Conservation (phyloP, 2,329 filamentous ascomycete genomes). For the Aspergillus unguis region DNA sequence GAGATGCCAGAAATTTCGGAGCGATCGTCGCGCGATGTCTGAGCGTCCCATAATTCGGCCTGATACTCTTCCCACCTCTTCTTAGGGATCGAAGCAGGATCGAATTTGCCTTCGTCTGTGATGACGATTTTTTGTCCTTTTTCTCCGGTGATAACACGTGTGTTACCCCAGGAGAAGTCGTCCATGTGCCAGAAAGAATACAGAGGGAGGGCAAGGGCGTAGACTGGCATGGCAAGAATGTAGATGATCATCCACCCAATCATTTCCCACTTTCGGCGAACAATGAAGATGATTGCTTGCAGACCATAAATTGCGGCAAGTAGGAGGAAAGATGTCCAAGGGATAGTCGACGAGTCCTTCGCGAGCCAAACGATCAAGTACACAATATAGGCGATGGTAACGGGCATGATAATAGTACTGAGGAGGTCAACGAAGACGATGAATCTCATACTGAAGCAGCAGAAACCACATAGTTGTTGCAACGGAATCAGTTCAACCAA, state of each 20-base stretch:
- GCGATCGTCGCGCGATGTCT: slow-evolving; percentile 76
- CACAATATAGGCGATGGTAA: slow-evolving; percentile 81
- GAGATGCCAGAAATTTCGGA: slow-evolving; percentile 92
- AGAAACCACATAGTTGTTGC: slow-evolving; percentile 95
- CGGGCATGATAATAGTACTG: slow-evolving; percentile 86
- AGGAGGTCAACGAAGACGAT: slow-evolving; percentile 92
- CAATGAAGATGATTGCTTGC: slow-evolving; percentile 93
- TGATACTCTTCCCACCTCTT: slow-evolving; percentile 99
- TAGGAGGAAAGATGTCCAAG: slow-evolving; percentile 82
- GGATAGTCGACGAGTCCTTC: slow-evolving; percentile 62
- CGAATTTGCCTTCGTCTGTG: slow-evolving; percentile 96
- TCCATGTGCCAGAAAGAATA: slow-evolving; percentile 99
- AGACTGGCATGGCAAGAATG: slow-evolving; percentile 83
- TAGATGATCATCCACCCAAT: slow-evolving; percentile 99
- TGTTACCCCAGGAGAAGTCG: slow-evolving; percentile 99
- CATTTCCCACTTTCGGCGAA: slow-evolving; percentile 98
- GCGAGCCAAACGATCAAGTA: slow-evolving; percentile 79
- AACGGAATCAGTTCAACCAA: slow-evolving; percentile 91
- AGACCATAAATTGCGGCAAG: slow-evolving; percentile 95
- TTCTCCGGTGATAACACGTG: slow-evolving; percentile 92
- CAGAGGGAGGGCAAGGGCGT: slow-evolving; percentile 82
- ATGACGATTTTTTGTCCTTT: slow-evolving; percentile 88
- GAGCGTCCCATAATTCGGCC: slow-evolving; percentile 92
- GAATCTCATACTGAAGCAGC: slow-evolving; percentile 99
- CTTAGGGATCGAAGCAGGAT: slow-evolving; percentile 84